Conservation (phyloP, 1,139 yeast species). For the Suhomyces panamericanus region DNA sequence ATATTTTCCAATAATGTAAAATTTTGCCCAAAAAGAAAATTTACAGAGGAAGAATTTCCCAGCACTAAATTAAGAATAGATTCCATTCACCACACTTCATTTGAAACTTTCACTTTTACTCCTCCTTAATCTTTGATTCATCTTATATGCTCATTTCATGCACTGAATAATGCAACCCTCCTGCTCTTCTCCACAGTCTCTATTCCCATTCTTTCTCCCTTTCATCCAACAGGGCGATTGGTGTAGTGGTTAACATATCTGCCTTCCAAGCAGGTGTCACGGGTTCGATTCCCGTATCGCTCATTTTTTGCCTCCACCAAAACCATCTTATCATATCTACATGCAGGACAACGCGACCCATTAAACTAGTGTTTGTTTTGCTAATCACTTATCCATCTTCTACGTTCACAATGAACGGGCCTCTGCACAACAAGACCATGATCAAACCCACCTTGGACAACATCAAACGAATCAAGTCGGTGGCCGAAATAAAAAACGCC, state of each 20-base stretch:
- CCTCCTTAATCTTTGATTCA: too few relatives aligned
- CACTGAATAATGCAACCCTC: too few relatives aligned
- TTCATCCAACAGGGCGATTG: slow-evolving; percentile 42
- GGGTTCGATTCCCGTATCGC: slow-evolving; percentile 85
- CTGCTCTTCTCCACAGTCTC: not conserved
- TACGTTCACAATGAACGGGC: slow-evolving; percentile 3
- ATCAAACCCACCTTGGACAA: slow-evolving; percentile 19
- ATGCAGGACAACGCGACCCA: slow-evolving; percentile 1
- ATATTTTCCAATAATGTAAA: too few relatives aligned
- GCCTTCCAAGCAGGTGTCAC: slow-evolving; percentile 83
- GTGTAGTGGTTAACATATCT: slow-evolving; percentile 54
- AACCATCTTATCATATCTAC: not conserved
- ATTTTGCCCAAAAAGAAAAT: too few relatives aligned
- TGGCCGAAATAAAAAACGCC: slow-evolving; percentile 38
- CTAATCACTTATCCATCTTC: slow-evolving; percentile 4
- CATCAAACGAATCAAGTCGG: slow-evolving; percentile 23
- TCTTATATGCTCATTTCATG: too few relatives aligned
- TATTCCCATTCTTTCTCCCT: not conserved
- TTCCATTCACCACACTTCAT: too few relatives aligned
- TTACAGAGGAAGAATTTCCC: too few relatives aligned
- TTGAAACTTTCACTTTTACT: too few relatives aligned
- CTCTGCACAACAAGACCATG: not conserved
- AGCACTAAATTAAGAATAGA: too few relatives aligned
- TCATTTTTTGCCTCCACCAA: slow-evolving; percentile 37
- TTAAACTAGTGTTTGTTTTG: slow-evolving; percentile 1